phyloP scores from a whole-genome alignment of 805 yeast species.

The Ogataea nakhonphanomensis region DNA sequence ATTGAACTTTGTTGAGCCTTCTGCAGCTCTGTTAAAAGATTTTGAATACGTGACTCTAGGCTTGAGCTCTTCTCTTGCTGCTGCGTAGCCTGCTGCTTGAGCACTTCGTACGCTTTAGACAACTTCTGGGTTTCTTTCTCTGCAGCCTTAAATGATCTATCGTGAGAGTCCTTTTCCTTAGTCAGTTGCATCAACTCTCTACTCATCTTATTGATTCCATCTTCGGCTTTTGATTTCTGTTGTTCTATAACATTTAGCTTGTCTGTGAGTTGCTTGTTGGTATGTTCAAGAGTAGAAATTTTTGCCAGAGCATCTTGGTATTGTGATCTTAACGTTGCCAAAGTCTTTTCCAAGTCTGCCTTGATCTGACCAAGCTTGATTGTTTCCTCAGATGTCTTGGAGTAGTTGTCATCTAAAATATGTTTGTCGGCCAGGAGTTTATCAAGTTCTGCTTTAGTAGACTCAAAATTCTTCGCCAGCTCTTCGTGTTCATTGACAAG shows the following conservation, averaged over 20 bases:
- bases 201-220: conserved; percentile 87
- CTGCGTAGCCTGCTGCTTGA: conserved; percentile 23
- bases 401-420: conserved; percentile 20
- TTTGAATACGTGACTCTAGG: conserved; percentile 20
- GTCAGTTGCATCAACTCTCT: conserved; percentile 70
- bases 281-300: conserved; percentile 18
- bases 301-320: conserved; percentile 21
- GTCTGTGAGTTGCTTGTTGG: conserved; percentile 29
- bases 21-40: conserved; percentile 19
- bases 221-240: conserved; percentile 56
- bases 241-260: conserved; percentile 32
- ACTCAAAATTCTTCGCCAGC: conserved; percentile 27
- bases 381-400: conserved; percentile 27
- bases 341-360: conserved; percentile 34
- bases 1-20: conserved; percentile 24
- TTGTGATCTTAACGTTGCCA: conserved; percentile 21
- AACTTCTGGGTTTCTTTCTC: conserved; percentile 39
- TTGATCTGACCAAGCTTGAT: conserved; percentile 20
- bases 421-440: conserved; percentile 30
- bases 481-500: conserved; percentile 31
- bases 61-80: conserved; percentile 22
- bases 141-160: conserved; percentile 38
- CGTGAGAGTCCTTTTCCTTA: conserved; percentile 53
- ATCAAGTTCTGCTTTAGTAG: conserved; percentile 32
- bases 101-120: conserved; percentile 35